A percentile compares a stretch with the other conserved stretches of the same genome.
These are phyloP conservation scores for Verticillium dahliae DNA, from an alignment of 2,329 filamentous ascomycete genomes.

Conservation along the genomic window DNA sequence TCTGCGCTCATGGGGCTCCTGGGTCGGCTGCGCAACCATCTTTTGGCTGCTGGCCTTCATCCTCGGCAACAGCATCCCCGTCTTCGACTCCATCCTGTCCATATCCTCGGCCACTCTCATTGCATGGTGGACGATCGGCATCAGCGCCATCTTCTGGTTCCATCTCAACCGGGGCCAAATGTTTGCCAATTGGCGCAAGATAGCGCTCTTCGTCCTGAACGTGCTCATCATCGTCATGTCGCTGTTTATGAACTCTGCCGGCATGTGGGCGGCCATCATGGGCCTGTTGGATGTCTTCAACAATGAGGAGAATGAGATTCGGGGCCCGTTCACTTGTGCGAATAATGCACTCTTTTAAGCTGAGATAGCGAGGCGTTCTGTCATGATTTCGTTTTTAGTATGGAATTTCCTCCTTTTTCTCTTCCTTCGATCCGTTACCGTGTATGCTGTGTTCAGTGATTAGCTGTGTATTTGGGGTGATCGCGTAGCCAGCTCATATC, in stretches of 20 bases:
- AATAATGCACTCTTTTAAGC: slow-evolving; percentile 24
- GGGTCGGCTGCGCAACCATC: slow-evolving; percentile 23
- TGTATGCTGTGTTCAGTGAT: no score
- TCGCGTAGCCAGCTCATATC: no score
- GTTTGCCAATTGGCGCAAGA: slow-evolving; percentile 21
- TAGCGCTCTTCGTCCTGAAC: slow-evolving; percentile 19
- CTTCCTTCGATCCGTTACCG: no score
- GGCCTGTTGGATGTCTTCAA: slow-evolving; percentile 23
- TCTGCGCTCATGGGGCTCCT: slow-evolving; percentile 25
- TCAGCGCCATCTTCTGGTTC: slow-evolving; percentile 27
- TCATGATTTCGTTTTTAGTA: background rate
- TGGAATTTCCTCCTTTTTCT: no score
- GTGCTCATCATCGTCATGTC: slow-evolving; percentile 22
- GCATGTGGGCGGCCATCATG: slow-evolving; percentile 25
- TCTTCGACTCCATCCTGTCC: slow-evolving; percentile 29
- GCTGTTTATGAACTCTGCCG: slow-evolving; percentile 27
- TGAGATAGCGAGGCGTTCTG: background rate
- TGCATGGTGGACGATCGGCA: slow-evolving; percentile 29
- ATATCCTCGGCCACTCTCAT: slow-evolving; percentile 28
- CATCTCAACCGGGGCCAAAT: slow-evolving; percentile 26
- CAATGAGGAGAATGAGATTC: slow-evolving; percentile 16
- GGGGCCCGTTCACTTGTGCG: slow-evolving; percentile 25
- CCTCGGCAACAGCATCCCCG: slow-evolving; percentile 27
- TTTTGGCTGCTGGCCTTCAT: slow-evolving; percentile 28
- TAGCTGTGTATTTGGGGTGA: no score